Conservation (phyloP, 768 basidiomycete genomes). For the Boletus eberwhitei region DNA sequence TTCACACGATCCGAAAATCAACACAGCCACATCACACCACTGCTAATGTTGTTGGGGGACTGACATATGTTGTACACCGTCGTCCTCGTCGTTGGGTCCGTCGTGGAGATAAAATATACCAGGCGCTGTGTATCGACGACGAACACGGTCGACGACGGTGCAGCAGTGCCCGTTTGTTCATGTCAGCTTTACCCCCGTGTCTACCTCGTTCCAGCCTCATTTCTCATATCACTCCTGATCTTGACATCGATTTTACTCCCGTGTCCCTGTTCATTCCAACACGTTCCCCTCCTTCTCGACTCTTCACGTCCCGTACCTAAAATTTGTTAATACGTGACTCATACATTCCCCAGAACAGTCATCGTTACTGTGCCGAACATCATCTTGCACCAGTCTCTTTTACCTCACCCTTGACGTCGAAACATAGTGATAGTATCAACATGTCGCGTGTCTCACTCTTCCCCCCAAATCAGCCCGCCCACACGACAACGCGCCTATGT, state of each 20-base stretch:
- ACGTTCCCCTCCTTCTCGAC: constrained; percentile 11
- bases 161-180: neutral
- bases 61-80: neutral
- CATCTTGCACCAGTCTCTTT: neutral
- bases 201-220: constrained; percentile 16
- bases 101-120: neutral
- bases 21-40: constrained; percentile 27
- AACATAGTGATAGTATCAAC: neutral
- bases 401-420: too few species aligned
- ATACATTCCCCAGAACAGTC: neutral
- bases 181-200: constrained; percentile 2
- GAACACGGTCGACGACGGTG: neutral
- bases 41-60: neutral
- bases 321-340: neutral
- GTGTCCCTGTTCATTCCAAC: neutral
- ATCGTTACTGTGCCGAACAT: neutral
- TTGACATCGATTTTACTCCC: neutral
- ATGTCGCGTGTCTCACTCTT: too few species aligned
- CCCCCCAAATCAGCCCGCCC: too few species aligned
- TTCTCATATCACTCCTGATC: constrained; percentile 13
- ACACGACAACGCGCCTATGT: neutral
- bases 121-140: neutral
- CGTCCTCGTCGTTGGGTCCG: neutral
- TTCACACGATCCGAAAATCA: constrained; percentile 29
- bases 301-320: neutral